Evolutionary conservation across 2,329 filamentous ascomycete genomes (phyloP).

Genomic region (Pochonia chlamydosporia): DNA sequence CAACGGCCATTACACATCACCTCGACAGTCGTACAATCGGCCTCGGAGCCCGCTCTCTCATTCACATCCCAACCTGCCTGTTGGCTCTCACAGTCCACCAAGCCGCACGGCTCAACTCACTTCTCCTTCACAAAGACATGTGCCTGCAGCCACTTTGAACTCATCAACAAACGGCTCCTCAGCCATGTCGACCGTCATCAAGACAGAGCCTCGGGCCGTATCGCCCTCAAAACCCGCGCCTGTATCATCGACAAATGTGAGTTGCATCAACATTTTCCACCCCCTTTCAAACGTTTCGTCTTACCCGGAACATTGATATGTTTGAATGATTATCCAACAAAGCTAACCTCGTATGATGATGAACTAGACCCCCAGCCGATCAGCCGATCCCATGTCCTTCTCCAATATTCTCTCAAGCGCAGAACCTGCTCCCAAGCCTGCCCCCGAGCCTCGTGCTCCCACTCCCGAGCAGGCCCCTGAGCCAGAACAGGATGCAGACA

Average conservation of each 20-base stretch:
- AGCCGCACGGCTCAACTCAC: slow-evolving; percentile 34
- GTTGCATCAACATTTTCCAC: slow-evolving; percentile 22
- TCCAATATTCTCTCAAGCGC: slow-evolving; percentile 86
- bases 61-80: slow-evolving; percentile 38
- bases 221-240: slow-evolving; percentile 32
- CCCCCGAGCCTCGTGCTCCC: slow-evolving; percentile 34
- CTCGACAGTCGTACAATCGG: slow-evolving; percentile 36
- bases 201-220: slow-evolving; percentile 34
- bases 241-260: slow-evolving; percentile 27
- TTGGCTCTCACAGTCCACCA: slow-evolving; percentile 38
- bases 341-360: not conserved
- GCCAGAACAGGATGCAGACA: slow-evolving; percentile 17
- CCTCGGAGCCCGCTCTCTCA: slow-evolving; percentile 47
- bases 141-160: slow-evolving; percentile 29
- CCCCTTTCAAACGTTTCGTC: no score
- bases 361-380: slow-evolving; percentile 61
- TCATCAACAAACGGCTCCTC: slow-evolving; percentile 35
- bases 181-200: slow-evolving; percentile 28
- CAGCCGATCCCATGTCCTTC: slow-evolving; percentile 88
- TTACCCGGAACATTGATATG: no score
- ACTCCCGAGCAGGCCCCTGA: slow-evolving; percentile 24
- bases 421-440: slow-evolving; percentile 56
- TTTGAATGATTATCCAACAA: no score
- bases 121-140: slow-evolving; percentile 44
- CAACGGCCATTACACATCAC: slow-evolving; percentile 42